phyloP scores from a whole-genome alignment of 345 rosid species.

The Brassica incana region DNA sequence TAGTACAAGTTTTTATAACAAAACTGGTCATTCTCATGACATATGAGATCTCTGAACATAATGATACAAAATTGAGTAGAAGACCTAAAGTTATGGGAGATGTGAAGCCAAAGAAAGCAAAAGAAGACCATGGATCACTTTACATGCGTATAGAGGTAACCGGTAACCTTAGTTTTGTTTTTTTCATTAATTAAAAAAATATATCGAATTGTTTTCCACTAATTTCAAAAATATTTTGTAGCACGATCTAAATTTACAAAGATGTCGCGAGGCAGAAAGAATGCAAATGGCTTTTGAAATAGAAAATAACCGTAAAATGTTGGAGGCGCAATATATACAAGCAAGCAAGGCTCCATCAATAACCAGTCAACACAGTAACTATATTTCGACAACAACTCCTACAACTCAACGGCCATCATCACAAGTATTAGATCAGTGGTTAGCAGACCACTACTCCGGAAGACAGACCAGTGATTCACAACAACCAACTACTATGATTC shows the following conservation, averaged over 20 bases:
- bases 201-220: not conserved
- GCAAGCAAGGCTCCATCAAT: not conserved
- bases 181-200: not conserved
- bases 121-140: conserved; percentile 30
- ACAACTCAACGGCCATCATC: not conserved
- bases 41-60: conserved; percentile 10
- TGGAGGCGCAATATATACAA: conserved; percentile 2
- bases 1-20: not conserved
- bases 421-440: not conserved
- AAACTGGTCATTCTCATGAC: not conserved
- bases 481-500: conserved; percentile 7
- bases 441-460: not conserved
- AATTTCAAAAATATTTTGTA: not conserved
- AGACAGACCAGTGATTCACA: not conserved
- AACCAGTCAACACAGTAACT: not conserved
- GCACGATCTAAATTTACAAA: conserved; percentile 17
- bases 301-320: conserved; percentile 17
- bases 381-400: not conserved
- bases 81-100: conserved; percentile 8
- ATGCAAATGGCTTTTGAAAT: conserved; percentile 19
- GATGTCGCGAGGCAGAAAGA: conserved; percentile 21
- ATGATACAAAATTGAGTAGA: conserved; percentile 14
- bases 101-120: conserved; percentile 23
- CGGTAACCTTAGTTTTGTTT: not conserved
- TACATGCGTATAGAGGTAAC: conserved; percentile 30